Base-by-base conservation (phyloP, 2,329 filamentous ascomycete genomes). In the Apiospora rasikravindrae region DNA sequence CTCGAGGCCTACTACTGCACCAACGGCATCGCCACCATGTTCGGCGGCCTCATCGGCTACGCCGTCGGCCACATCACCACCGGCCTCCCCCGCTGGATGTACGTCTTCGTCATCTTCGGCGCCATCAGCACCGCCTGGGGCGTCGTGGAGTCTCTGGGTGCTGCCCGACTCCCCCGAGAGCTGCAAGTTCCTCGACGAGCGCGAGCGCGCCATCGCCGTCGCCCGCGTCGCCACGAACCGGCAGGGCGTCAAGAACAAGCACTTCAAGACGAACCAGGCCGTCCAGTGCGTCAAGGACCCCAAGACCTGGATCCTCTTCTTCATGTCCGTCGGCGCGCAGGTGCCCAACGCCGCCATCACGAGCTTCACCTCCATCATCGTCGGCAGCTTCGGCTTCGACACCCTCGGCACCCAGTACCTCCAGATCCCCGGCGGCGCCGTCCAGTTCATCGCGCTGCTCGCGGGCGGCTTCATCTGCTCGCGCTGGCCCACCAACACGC, bases 141-240 rank as follows among this genome's bases (percentile, higher is more conserved):
- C 11, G 78, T 86, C 2, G n/a, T n/a, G n/a, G n/a, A 88, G 88
- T 19, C 86, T 88, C 80, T 86, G 89, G 74, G 78, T 89, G 53
- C 83, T 94, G 1, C 88, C 92, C 0, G 90, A 94, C 77, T 84
- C 87, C 2, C 90, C 90, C 0, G 86, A 89, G 26, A 90, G 87
- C 0, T 89, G 91, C 2, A 88, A 87, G 73, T 92, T 90, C 77
- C 84, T 94, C 47, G 86, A 82, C 5, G 78, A 83, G 0, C 84
- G 88, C 67, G 90, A 93, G 77, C 87, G 86, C 69, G 81, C 81
- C 1, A 84, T 90, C 22, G 88, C 88, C 5, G 83, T 88, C 16
- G 85, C 87, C 67, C 84, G 88, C 33, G 85, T 89, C 0, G 82
- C 85, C 0, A 80, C 79, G 6, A 89, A 90, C 74, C 80, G 83